These are phyloP conservation scores for Ilex asprella DNA, from an alignment of 257 asterid genomes.

Conservation along the genomic window DNA sequence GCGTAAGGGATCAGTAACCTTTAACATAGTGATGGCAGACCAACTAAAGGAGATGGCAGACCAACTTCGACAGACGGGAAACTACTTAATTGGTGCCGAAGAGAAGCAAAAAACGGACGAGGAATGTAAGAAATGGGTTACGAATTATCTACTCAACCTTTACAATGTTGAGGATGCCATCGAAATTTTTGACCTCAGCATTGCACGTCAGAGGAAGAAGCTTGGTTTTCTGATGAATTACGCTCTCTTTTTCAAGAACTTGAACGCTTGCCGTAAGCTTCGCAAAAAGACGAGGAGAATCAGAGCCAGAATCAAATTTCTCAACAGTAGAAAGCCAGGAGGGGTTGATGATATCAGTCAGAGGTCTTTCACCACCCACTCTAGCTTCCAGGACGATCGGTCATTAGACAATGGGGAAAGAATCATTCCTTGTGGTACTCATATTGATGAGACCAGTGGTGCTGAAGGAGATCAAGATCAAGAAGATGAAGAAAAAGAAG, in stretches of 20 bases:
- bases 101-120: not conserved
- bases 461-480: not conserved
- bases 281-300: slow-evolving; percentile 17
- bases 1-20: slow-evolving; percentile 4
- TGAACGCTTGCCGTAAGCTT: slow-evolving; percentile 13
- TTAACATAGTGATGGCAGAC: not conserved
- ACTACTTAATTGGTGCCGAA: slow-evolving; percentile 6
- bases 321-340: not conserved
- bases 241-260: slow-evolving; percentile 15
- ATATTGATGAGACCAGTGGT: not conserved
- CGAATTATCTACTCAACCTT: slow-evolving; percentile 10
- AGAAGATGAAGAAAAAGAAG: not conserved
- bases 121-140: slow-evolving; percentile 9
- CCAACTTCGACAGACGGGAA: slow-evolving; percentile 1
- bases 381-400: not conserved
- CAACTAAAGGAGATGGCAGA: slow-evolving; percentile 12
- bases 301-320: not conserved
- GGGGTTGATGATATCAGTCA: slow-evolving; percentile 8
- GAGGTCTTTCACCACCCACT: not conserved
- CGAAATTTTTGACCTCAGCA: slow-evolving; percentile 16
- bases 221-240: slow-evolving; percentile 17
- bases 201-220: slow-evolving; percentile 9
- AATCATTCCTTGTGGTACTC: not conserved
- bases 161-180: slow-evolving; percentile 28
- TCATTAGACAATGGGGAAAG: not conserved